These are phyloP conservation scores for Rutstroemia sp. DNA, from an alignment of 2,329 filamentous ascomycete species.

Conservation along the genomic window DNA sequence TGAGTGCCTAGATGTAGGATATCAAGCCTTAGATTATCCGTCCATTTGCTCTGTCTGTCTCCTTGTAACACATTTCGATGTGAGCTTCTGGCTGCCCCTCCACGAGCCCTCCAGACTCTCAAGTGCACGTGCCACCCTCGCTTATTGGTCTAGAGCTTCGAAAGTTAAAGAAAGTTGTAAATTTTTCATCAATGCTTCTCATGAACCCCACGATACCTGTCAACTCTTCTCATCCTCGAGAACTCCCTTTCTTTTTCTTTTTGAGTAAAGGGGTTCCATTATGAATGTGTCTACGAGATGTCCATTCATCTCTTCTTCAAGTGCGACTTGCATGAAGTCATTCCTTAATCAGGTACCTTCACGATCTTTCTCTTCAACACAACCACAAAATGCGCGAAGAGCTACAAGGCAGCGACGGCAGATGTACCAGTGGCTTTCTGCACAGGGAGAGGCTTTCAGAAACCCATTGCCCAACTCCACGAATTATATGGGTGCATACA, in stretches of 20 bases:
- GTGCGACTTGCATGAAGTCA: conserved; percentile 18
- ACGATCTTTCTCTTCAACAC: conserved; percentile 28
- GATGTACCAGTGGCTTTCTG: conserved; percentile 27
- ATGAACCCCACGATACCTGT: conserved; percentile 6
- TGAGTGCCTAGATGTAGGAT: too few species aligned
- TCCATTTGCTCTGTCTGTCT: neutral
- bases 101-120: neutral
- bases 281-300: conserved; percentile 27
- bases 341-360: conserved; percentile 17
- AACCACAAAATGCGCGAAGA: conserved; percentile 17
- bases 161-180: neutral
- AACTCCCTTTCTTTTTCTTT: neutral
- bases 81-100: neutral
- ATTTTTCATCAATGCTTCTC: neutral
- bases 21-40: neutral
- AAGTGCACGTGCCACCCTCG: conserved; percentile 1
- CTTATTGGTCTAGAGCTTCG: neutral
- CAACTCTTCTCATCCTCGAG: neutral
- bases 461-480: conserved; percentile 25
- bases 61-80: neutral
- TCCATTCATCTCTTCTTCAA: conserved; percentile 15
- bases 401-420: conserved; percentile 24
- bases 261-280: conserved; percentile 3
- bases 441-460: conserved; percentile 21
- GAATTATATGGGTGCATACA: conserved; percentile 29